These are phyloP conservation scores for Xylaria sp. DNA, from an alignment of 2,329 filamentous ascomycete genomes.

Conservation along the genomic window DNA sequence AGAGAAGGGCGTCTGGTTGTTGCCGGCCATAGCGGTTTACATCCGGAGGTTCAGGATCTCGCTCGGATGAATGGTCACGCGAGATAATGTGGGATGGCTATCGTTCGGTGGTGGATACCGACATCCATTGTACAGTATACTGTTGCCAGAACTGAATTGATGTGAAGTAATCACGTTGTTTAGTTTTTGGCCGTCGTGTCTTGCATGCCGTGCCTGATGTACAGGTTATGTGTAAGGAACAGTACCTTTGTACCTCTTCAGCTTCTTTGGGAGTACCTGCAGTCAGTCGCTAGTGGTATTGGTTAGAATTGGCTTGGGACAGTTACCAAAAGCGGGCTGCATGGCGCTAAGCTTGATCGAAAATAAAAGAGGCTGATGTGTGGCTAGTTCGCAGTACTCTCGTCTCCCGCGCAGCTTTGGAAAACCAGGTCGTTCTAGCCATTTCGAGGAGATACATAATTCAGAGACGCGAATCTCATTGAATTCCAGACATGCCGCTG, in stretches of 20 bases:
- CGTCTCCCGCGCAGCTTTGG: too few species aligned
- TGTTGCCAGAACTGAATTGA: background rate
- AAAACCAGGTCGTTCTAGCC: too few species aligned
- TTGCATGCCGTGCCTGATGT: conserved; percentile 2
- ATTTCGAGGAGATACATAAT: background rate
- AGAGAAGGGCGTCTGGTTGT: conserved; percentile 59
- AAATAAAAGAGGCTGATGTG: background rate
- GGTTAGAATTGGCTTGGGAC: too few species aligned
- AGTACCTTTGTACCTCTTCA: too few species aligned
- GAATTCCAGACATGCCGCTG: background rate
- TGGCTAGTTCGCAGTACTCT: background rate
- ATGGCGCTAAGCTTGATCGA: background rate
- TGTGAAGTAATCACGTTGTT: background rate
- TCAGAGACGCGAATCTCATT: background rate
- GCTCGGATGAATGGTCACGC: conserved; percentile 5
- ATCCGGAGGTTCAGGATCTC: conserved; percentile 6
- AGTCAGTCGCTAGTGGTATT: too few species aligned
- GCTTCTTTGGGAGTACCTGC: too few species aligned
- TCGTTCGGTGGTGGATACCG: background rate
- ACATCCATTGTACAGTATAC: background rate
- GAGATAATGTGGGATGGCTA: background rate
- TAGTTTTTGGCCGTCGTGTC: background rate
- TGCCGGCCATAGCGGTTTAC: conserved; percentile 40
- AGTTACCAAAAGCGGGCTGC: background rate
- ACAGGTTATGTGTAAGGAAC: background rate